Conservation (phyloP, 306 rosid species). For the Potentilla sterilis region DNA sequence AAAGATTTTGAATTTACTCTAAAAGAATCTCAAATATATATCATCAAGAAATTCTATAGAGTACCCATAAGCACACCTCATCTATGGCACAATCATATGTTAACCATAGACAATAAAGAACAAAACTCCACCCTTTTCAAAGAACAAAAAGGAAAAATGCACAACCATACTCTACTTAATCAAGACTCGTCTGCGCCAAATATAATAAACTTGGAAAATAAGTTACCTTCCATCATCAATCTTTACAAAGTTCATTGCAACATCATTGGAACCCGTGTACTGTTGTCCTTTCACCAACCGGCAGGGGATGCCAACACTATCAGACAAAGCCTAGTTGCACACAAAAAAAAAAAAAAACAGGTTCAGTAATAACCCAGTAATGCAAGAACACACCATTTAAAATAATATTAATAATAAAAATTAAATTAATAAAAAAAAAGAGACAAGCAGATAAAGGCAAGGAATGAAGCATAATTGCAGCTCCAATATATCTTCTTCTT, state of each 20-base stretch:
- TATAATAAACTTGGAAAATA: constrained; percentile 20
- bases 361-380: constrained; percentile 15
- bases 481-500: not conserved
- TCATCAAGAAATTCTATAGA: constrained; percentile 1
- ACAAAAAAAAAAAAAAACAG: not conserved
- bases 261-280: constrained; percentile 77
- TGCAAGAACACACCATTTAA: not conserved
- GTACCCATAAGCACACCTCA: constrained; percentile 18
- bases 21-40: not conserved
- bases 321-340: constrained; percentile 75
- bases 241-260: constrained; percentile 86
- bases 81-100: not conserved
- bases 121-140: not conserved
- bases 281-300: constrained; percentile 87
- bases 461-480: constrained; percentile 1
- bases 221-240: constrained; percentile 84
- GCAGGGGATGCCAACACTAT: constrained; percentile 79
- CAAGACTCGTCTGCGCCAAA: constrained; percentile 15
- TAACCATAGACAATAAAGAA: constrained; percentile 20
- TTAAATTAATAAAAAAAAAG: not conserved
- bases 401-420: too few relatives aligned
- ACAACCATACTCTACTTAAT: constrained; percentile 13
- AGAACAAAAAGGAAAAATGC: not conserved
- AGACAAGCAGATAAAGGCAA: not conserved
- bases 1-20: not conserved